Evolutionary conservation across 306 rosid genomes (phyloP), one percentile per base, ranked within the genome.

Genomic region (Sophora flavescens): DNA sequence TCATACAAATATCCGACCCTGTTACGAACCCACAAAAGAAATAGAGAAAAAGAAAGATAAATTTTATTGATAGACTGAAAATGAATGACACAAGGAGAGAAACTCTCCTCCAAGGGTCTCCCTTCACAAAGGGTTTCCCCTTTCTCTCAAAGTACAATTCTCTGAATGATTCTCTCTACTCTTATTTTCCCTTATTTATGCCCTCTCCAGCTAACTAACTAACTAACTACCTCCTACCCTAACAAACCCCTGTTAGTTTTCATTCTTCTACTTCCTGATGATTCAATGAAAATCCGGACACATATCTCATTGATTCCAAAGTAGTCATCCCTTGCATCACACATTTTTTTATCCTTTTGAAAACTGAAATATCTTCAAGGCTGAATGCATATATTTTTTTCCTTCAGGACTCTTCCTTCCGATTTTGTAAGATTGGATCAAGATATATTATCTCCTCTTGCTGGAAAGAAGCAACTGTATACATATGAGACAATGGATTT

Each of bases 361-460:
- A 51, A 76, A 63, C 69, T 48, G 82, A 30, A 45, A 51, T 64
- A 69, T 66, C 54, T 42, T 32, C 62, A 52, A 70, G 45, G 47
- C 13, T 62, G 77, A 7, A 74, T 33, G 32, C 8, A 16, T 48
- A 11, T 28, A 48, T 75, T 72, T 63, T 63, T 70, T 66, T 54
- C 76, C 57, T 32, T 33, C 90, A 95, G 99, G 90, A 87, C 80
- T 69, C 79, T 74, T 81, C 90, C 96, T 35, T 64, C 85, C 44
- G 89, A 88, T 88, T 95, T 84, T 68, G 97, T 92, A 41, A 90
- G 99, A 83, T 74, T 95, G 81, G 99, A 95, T 88, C 99, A 95
- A 90, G 97, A 95, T 85, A 95, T 95, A 73, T 81, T 95, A 59
- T 92, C 99, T 15, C 99, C 99, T 66, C 86, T 95, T 47, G 99